Base-by-base conservation (phyloP, 2,329 filamentous ascomycete species). In the Neophaeococcomyces mojaviensis region DNA sequence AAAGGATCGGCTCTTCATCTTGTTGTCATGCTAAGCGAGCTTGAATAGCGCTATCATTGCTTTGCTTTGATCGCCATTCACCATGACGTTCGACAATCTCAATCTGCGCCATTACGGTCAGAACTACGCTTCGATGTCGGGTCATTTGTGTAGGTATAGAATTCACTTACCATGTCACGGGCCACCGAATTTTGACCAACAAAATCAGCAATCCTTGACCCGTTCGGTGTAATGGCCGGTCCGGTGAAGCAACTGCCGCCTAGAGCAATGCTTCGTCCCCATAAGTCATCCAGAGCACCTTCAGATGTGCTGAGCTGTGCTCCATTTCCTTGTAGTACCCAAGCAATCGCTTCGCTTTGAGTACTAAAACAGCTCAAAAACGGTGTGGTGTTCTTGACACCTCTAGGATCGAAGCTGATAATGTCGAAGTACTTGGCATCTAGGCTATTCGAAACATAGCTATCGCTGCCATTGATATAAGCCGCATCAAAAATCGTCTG, bases 401-500 rank as follows among this genome's bases (percentile, higher is more conserved):
- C 66, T 28, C 67, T 64, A 50, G 67, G 66, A 49, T 69, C 67
- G 53, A 65, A 70, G 33, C 64, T 66, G 49, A 69, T 60, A 39
- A 66, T 54, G 56, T 68, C 68, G 55, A 68, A 68, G 49, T 68
- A 62, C 46, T 67, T 65, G 51, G 64, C 64, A n/a, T n/a, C n/a
- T n/a, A n/a, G n/a, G n/a, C n/a, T n/a, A n/a, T n/a, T n/a, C n/a
- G n/a, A n/a, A n/a, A n/a, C n/a, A n/a, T n/a, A n/a, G n/a, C n/a
- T n/a, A 35, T 52, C 32, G 28, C 57, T 51, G 37, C 60, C 54
- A 8, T 68, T 58, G 4, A 61, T 35, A 56, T 47, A 30, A 53
- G 53, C 39, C 55, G 44, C 12, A 60, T 39, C 47, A 44, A 31
- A 42, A 47, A 1, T 44, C 43, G 37, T 39, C 49, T 44, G 38